These are phyloP conservation scores for Cystobasidium slooffiae DNA, from an alignment of 1,284 basidiomycete species.

Conservation along the genomic window DNA sequence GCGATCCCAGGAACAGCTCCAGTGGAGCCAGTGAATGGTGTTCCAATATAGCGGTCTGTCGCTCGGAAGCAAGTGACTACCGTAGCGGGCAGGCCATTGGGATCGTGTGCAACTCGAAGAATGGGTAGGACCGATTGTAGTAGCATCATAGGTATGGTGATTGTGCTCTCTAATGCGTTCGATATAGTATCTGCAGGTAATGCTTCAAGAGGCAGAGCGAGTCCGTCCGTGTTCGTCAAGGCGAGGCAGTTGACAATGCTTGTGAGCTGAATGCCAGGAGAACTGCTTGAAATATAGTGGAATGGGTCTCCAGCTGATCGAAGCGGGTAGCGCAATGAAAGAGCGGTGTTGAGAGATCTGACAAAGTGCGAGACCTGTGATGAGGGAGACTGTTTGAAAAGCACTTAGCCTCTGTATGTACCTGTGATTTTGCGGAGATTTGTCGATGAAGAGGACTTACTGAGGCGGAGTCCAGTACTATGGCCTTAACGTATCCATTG, in stretches of 20 bases:
- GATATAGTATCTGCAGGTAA: constrained; percentile 18
- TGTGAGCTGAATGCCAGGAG: constrained; percentile 46
- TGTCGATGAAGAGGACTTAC: constrained; percentile 58
- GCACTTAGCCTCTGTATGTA: constrained; percentile 12
- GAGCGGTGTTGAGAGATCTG: constrained; percentile 72
- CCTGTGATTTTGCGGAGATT: neutral
- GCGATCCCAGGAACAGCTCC: constrained; percentile 16
- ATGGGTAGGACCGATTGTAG: constrained; percentile 22
- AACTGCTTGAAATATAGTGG: constrained; percentile 51
- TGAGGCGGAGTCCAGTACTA: constrained; percentile 75
- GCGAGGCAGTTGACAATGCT: constrained; percentile 51
- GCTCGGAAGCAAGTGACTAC: constrained; percentile 36
- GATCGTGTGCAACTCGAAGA: constrained; percentile 27
- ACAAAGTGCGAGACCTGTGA: constrained; percentile 72
- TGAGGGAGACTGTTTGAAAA: constrained; percentile 60
- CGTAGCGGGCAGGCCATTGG: constrained; percentile 18
- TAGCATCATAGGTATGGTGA: constrained; percentile 5
- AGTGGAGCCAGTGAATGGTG: constrained; percentile 20
- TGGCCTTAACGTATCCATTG: constrained; percentile 71
- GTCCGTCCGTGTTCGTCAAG: constrained; percentile 23
- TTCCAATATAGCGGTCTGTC: constrained; percentile 28
- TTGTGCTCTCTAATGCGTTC: neutral
- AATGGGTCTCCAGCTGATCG: constrained; percentile 76
- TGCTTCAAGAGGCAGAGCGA: constrained; percentile 31
- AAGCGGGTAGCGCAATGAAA: constrained; percentile 79